Percentiles rank a stretch among this genome's conserved stretches.
These are phyloP conservation scores for Leccinum pachyderme DNA, from an alignment of 1,284 basidiomycete genomes.

Conservation along the genomic window DNA sequence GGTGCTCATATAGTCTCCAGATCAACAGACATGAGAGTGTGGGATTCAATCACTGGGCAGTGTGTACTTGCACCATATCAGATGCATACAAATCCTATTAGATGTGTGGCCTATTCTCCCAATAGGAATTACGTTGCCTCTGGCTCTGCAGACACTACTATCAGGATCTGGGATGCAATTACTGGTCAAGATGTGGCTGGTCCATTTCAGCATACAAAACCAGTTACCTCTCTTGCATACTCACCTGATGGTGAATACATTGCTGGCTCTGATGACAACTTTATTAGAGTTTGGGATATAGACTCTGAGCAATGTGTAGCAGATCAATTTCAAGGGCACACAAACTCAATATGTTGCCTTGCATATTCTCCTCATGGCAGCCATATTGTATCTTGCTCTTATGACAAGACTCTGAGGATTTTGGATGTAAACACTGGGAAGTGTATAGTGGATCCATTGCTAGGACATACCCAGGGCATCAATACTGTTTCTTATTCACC, in stretches of 20 bases:
- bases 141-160: constrained; percentile 6
- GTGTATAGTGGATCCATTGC: neutral
- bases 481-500: constrained; percentile 16
- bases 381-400: constrained; percentile 11
- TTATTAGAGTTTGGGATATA: constrained; percentile 15
- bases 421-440: constrained; percentile 15
- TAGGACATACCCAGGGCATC: neutral
- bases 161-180: constrained; percentile 15
- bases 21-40: constrained; percentile 11
- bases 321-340: constrained; percentile 5
- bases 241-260: constrained; percentile 18
- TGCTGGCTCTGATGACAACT: constrained; percentile 4
- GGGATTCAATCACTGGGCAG: constrained; percentile 20
- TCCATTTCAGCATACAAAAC: constrained; percentile 3
- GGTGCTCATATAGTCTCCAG: constrained; percentile 17
- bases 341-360: neutral
- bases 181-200: constrained; percentile 15
- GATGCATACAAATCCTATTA: neutral
- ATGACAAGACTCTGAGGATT: constrained; percentile 4
- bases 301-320: constrained; percentile 5
- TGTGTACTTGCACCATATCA: constrained; percentile 11
- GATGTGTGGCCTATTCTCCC: constrained; percentile 15
- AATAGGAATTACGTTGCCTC: constrained; percentile 13
- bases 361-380: constrained; percentile 18
- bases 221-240: constrained; percentile 4